Evolutionary conservation across 768 basidiomycete species (phyloP).

Genomic region (Suillus fuscotomentosus): DNA sequence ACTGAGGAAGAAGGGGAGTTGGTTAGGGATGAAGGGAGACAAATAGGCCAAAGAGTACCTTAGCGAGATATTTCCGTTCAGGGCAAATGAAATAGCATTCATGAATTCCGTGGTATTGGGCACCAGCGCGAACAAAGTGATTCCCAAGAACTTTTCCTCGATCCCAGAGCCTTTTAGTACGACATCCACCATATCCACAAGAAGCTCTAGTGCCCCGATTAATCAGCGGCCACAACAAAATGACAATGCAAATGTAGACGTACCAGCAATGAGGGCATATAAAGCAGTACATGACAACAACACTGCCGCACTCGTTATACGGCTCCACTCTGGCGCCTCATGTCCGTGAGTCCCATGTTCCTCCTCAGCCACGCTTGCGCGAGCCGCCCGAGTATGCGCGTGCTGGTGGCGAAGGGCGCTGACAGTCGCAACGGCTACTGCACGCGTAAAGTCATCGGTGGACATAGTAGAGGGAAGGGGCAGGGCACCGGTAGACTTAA

Average conservation of each 20-base stretch:
- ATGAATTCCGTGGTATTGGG: constrained; percentile 99
- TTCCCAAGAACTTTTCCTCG: constrained; percentile 95
- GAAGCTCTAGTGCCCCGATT: constrained; percentile 58
- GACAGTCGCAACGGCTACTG: constrained; percentile 92
- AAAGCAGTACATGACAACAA: constrained; percentile 85
- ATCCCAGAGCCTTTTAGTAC: constrained; percentile 88
- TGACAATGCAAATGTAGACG: constrained; percentile 22
- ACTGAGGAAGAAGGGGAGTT: constrained; percentile 39
- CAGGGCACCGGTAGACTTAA: constrained; percentile 53
- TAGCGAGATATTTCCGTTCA: constrained; percentile 95
- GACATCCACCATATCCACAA: constrained; percentile 94
- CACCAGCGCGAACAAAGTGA: constrained; percentile 95
- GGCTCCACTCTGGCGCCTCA: constrained; percentile 96
- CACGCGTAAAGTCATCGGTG: constrained; percentile 88
- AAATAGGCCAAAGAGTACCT: constrained; percentile 52
- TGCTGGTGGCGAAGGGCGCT: constrained; percentile 85
- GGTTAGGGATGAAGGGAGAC: not conserved
- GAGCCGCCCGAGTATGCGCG: constrained; percentile 45
- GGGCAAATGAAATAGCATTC: constrained; percentile 97
- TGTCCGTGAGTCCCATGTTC: constrained; percentile 74
- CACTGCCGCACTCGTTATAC: constrained; percentile 86
- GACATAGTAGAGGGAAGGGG: constrained; percentile 66
- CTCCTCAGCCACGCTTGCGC: constrained; percentile 36
- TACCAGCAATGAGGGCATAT: constrained; percentile 95
- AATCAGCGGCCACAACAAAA: not conserved